phyloP scores from a whole-genome alignment of 192 early-diverging fungal species.

The Lobosporangium transversale region DNA sequence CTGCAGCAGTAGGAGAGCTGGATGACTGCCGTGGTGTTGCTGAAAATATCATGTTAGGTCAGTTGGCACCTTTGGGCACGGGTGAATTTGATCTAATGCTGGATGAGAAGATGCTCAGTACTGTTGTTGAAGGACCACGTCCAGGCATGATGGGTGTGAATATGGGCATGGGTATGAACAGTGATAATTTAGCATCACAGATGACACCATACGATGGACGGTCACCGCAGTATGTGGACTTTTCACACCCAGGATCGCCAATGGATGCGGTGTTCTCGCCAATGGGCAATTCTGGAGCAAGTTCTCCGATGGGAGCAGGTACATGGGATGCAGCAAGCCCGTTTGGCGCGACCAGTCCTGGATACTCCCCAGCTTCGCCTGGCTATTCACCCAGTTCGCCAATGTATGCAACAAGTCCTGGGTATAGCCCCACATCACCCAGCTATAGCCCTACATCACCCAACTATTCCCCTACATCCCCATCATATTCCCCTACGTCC shows the following conservation, averaged over 20 bases:
- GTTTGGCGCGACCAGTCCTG: slow-evolving; percentile 53
- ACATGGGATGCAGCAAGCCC: slow-evolving; percentile 48
- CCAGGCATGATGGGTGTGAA: slow-evolving; percentile 58
- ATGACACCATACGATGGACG: slow-evolving; percentile 85
- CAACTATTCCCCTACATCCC: slow-evolving; percentile 79
- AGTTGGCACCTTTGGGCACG: slow-evolving; percentile 95
- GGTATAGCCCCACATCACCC: slow-evolving; percentile 56
- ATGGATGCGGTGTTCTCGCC: slow-evolving; percentile 88
- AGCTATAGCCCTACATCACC: slow-evolving; percentile 77
- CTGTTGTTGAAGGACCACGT: slow-evolving; percentile 68
- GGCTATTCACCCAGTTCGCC: slow-evolving; percentile 61
- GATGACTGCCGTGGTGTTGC: slow-evolving; percentile 97
- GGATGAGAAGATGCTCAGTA: slow-evolving; percentile 90
- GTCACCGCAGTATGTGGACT: slow-evolving; percentile 69
- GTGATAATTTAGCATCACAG: slow-evolving; percentile 71
- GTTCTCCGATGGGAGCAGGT: slow-evolving; percentile 61
- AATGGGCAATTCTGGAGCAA: slow-evolving; percentile 79
- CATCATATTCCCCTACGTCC: slow-evolving; percentile 73
- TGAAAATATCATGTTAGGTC: slow-evolving; percentile 97
- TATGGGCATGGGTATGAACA: slow-evolving; percentile 65
- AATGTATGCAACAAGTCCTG: slow-evolving; percentile 51
- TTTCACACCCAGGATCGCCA: slow-evolving; percentile 72
- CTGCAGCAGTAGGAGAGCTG: slow-evolving; percentile 88
- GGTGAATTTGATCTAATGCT: slow-evolving; percentile 94
- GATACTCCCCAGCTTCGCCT: slow-evolving; percentile 57